These are phyloP conservation scores for Elymus sibiricus DNA, from an alignment of 176 grass and related monocot genomes.

Conservation along the genomic window DNA sequence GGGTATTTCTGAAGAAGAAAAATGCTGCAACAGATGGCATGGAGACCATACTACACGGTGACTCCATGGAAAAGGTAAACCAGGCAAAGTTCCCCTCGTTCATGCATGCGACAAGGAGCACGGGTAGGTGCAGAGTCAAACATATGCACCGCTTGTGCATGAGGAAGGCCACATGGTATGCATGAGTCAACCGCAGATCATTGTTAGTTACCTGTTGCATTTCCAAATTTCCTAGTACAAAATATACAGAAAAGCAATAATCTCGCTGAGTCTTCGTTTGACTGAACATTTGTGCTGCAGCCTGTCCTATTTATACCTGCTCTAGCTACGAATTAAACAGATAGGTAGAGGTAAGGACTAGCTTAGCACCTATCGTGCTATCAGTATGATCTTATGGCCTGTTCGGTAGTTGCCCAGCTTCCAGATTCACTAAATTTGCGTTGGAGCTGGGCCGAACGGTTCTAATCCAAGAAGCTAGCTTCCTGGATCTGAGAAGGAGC, in stretches of 20 bases:
- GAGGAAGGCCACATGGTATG: background rate
- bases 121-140: background rate
- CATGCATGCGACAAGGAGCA: background rate
- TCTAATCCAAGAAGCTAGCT: too few relatives aligned
- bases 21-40: background rate
- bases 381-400: background rate
- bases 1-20: background rate
- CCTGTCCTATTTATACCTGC: slow-evolving; percentile 4
- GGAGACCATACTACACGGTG: background rate
- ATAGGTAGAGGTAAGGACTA: background rate
- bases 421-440: too few relatives aligned
- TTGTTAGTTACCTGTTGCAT: too few relatives aligned
- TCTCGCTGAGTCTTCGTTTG: background rate
- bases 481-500: too few relatives aligned
- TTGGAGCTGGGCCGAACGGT: too few relatives aligned
- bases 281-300: background rate
- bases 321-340: background rate
- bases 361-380: background rate
- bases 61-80: background rate
- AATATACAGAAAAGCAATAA: background rate
- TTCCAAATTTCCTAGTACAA: background rate
- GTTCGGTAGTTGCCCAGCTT: too few relatives aligned
- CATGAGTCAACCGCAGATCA: slow-evolving; percentile 25
- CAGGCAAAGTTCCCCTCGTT: background rate
- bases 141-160: background rate